Evolutionary conservation across 805 yeast species (phyloP).

Genomic region (Starmera dryadoides): DNA sequence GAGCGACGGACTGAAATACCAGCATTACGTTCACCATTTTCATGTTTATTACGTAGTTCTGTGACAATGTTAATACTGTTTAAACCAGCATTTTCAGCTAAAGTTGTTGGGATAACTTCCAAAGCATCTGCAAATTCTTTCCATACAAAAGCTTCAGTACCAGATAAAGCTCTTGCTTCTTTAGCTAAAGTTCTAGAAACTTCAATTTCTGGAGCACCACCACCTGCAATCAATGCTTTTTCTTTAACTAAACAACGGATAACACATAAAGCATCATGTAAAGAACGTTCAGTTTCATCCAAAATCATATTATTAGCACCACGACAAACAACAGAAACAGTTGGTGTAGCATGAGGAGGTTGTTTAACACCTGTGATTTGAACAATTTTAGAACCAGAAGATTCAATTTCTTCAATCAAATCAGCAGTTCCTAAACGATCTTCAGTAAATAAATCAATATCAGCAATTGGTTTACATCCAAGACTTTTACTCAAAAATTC

Average conservation of each 20-base stretch:
- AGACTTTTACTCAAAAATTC: slow-evolving; percentile 78
- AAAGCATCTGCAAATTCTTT: slow-evolving; percentile 75
- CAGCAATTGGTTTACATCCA: slow-evolving; percentile 96
- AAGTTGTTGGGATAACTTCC: slow-evolving; percentile 88
- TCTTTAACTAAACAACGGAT: slow-evolving; percentile 81
- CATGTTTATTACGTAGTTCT: slow-evolving; percentile 85
- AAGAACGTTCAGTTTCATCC: slow-evolving; percentile 95
- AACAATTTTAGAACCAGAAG: slow-evolving; percentile 58
- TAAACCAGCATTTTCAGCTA: slow-evolving; percentile 95
- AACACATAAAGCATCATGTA: slow-evolving; percentile 94
- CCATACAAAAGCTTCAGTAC: slow-evolving; percentile 62
- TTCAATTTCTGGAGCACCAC: slow-evolving; percentile 97
- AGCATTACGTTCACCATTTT: slow-evolving; percentile 84
- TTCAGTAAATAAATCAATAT: slow-evolving; percentile 86
- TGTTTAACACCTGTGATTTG: slow-evolving; percentile 80
- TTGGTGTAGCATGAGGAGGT: slow-evolving; percentile 64
- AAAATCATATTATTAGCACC: slow-evolving; percentile 89
- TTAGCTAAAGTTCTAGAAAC: slow-evolving; percentile 95
- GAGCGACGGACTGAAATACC: slow-evolving; percentile 94
- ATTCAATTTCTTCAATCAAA: slow-evolving; percentile 66
- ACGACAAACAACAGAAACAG: slow-evolving; percentile 87
- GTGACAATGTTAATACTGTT: slow-evolving; percentile 91
- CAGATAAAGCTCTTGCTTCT: slow-evolving; percentile 85
- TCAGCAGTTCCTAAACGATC: slow-evolving; percentile 91
- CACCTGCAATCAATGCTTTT: slow-evolving; percentile 95